A percentile compares a stretch with the other conserved stretches of the same genome.
phyloP scores from a whole-genome alignment of 345 rosid species.

The Salix udensis region DNA sequence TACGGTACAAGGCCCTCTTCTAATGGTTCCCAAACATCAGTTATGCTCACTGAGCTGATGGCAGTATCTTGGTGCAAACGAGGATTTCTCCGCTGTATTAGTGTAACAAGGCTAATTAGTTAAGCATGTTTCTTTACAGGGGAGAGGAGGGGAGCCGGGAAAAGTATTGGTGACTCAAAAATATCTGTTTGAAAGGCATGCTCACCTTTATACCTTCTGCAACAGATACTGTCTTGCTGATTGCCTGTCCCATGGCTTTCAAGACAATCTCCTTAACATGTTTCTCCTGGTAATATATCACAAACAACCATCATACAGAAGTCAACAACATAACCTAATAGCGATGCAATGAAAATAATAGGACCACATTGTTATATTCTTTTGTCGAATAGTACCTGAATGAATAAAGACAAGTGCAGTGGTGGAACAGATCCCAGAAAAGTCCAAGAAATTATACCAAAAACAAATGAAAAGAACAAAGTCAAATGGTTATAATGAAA shows the following conservation, averaged over 20 bases:
- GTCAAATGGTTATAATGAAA: too few relatives aligned
- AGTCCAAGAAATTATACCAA: too few relatives aligned
- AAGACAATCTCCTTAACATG: conserved; percentile 61
- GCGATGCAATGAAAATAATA: not conserved
- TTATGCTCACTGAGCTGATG: conserved; percentile 84
- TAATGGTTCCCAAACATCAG: conserved; percentile 91
- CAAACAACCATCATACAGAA: not conserved
- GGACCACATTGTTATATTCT: not conserved
- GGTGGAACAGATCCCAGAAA: too few relatives aligned
- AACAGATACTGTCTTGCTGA: conserved; percentile 79
- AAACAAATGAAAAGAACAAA: too few relatives aligned
- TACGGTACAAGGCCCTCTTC: conserved; percentile 96
- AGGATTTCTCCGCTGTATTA: conserved; percentile 64
- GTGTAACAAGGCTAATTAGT: not conserved
- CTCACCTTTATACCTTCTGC: conserved; percentile 78
- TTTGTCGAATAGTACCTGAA: not conserved
- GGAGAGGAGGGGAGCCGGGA: not conserved
- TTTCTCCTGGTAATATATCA: conserved; percentile 47
- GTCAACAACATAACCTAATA: not conserved
- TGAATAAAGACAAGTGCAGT: not conserved
- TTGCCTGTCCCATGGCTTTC: conserved; percentile 96
- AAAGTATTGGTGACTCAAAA: not conserved
- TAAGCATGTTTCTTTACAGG: not conserved
- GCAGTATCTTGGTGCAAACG: conserved; percentile 83
- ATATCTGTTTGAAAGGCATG: not conserved